These are phyloP conservation scores for Samsoniella hepiali DNA, from an alignment of 2,329 filamentous ascomycete species.

Conservation along the genomic window DNA sequence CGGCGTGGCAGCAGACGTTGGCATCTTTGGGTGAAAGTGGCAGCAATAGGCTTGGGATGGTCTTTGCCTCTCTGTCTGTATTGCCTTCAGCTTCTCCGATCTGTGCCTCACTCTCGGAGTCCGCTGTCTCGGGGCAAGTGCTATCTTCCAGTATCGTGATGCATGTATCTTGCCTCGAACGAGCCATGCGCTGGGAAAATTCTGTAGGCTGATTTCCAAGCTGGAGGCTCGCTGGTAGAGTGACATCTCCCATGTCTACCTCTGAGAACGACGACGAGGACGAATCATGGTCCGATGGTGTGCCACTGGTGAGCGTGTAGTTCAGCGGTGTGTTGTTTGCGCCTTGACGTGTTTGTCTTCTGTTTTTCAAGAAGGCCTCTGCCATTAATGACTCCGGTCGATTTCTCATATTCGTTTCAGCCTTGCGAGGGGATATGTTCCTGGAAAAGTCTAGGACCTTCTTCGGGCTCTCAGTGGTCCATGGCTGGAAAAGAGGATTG, in stretches of 20 bases:
- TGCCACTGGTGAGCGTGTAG: not conserved
- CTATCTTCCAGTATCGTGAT: slow-evolving; percentile 14
- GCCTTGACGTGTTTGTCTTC: slow-evolving; percentile 4
- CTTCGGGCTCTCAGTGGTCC: slow-evolving; percentile 27
- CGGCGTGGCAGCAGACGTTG: not conserved
- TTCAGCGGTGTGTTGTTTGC: not conserved
- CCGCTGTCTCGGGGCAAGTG: not conserved
- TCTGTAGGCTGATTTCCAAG: slow-evolving; percentile 8
- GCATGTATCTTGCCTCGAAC: slow-evolving; percentile 8
- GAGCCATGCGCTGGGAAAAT: slow-evolving; percentile 12
- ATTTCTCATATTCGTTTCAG: not conserved
- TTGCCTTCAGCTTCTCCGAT: not conserved
- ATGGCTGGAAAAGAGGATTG: slow-evolving; percentile 34
- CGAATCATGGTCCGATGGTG: slow-evolving; percentile 1
- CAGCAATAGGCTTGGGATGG: no score
- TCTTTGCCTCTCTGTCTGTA: not conserved
- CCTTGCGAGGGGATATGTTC: slow-evolving; percentile 15
- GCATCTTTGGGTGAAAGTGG: not conserved
- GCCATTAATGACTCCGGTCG: not conserved
- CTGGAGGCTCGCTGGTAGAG: slow-evolving; percentile 16
- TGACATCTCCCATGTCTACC: slow-evolving; percentile 15
- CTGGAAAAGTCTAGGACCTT: slow-evolving; percentile 18
- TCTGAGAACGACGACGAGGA: slow-evolving; percentile 10
- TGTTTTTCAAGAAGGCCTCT: not conserved
- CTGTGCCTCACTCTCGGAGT: not conserved